Evolutionary conservation across 257 asterid genomes (phyloP).

Genomic region (Penstemon davidsonii): DNA sequence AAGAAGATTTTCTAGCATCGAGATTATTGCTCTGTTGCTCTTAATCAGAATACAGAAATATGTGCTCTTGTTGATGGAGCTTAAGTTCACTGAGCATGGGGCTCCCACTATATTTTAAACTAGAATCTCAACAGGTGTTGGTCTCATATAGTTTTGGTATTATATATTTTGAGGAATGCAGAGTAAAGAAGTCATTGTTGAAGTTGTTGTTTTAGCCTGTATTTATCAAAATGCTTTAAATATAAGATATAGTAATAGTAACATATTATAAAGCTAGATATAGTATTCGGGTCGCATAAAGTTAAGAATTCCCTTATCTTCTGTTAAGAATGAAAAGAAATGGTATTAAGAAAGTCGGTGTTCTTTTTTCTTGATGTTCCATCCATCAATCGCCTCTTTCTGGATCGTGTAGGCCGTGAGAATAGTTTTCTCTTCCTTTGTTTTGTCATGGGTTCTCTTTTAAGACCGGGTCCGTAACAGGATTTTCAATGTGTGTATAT

Average conservation of each 20-base stretch:
- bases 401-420: background rate
- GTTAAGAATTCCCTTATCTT: background rate
- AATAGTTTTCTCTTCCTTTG: background rate
- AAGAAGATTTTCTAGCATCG: conserved; percentile 3
- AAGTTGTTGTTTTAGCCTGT: conserved; percentile 22
- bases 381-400: background rate
- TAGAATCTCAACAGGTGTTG: conserved; percentile 14
- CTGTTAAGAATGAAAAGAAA: background rate
- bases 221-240: conserved; percentile 7
- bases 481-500: background rate
- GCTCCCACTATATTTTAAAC: background rate
- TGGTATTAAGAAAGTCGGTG: background rate
- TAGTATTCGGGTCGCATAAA: background rate
- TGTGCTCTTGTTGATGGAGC: conserved; percentile 9
- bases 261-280: background rate
- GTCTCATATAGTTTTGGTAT: conserved; percentile 20
- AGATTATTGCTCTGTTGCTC: conserved; percentile 13
- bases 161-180: conserved; percentile 8
- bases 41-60: background rate
- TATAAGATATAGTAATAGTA: background rate
- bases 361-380: background rate
- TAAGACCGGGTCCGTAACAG: no score
- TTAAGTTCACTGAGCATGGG: conserved; percentile 13
- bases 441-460: background rate
- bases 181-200: background rate